Base-by-base conservation (phyloP, 805 yeast species). In the Barnettozyma californica region DNA sequence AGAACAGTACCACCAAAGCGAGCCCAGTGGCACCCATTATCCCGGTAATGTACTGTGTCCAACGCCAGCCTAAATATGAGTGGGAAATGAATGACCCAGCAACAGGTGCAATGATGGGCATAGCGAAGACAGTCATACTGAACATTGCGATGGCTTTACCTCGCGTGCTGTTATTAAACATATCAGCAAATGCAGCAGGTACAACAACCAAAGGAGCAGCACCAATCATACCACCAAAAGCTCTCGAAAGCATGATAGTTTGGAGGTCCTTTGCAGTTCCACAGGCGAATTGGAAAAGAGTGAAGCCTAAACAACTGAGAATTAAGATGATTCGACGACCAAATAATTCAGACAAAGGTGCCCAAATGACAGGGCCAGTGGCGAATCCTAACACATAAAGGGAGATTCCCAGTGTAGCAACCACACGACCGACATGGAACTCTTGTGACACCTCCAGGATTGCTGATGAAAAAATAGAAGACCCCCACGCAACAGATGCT, bases 301-400 rank as follows among this genome's bases (percentile, higher is more conserved):
- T 68, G 60, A 78, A 77, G 1, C 84, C 77, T 38, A 87, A 68
- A 4, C 75, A 65, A 5, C 90, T 78, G 3, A 80, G 53, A 2
- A 84, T 54, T 47, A 86, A 58, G 14, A 87, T 81, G 16, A 75
- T 65, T 63, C 78, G 77, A 65, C 96, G 77, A 47, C 95, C 94
- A 55, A 74, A 83, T 34, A 84, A 59, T 64, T 86, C 95, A n/a
- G 92, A 83, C 34, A 86, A 63, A 5, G 96, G 96, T 23, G 94
- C 97, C 89, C 94, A 91, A 34, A 88, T 60, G 44, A 91, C 72
- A 4, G 98, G 98, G 18, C 97, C 97, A 1, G 88, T 76, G 1
- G 97, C 97, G 67, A 90, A 92, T 10, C 97, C 98, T 38, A 89
- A 66, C n/a, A 91, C 97, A 59, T 80, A 91, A 23, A 90, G 71